These are phyloP conservation scores for Phycomyces blakesleeanus DNA, from an alignment of 192 early-diverging fungal genomes.

Conservation along the genomic window DNA sequence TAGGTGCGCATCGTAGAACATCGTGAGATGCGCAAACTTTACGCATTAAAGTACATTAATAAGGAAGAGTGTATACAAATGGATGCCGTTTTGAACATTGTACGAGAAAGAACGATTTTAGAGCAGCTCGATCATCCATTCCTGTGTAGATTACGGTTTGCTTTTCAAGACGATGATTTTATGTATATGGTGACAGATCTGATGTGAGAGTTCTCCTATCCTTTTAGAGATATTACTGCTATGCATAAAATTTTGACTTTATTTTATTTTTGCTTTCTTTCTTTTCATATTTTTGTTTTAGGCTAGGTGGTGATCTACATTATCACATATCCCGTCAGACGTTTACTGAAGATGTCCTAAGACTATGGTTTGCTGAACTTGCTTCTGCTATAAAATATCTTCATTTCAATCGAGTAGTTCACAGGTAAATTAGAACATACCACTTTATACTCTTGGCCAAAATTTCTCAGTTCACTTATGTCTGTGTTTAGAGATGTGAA, in stretches of 20 bases:
- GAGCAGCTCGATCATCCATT: constrained; percentile 73
- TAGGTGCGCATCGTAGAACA: constrained; percentile 84
- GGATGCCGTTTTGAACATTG: constrained; percentile 79
- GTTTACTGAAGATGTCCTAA: constrained; percentile 73
- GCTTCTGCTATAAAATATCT: constrained; percentile 78
- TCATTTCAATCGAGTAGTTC: constrained; percentile 79
- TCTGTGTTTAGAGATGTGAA: constrained; percentile 71
- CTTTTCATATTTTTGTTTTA: constrained; percentile 22
- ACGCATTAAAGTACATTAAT: constrained; percentile 86
- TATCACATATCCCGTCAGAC: constrained; percentile 71
- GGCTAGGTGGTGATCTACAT: constrained; percentile 81
- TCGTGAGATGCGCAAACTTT: constrained; percentile 60
- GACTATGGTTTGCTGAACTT: constrained; percentile 88
- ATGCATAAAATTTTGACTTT: constrained; percentile 6
- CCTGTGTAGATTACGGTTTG: constrained; percentile 76
- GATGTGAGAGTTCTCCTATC: constrained; percentile 48
- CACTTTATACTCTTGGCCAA: too few species aligned
- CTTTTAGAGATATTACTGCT: neutral
- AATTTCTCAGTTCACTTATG: neutral
- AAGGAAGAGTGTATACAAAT: constrained; percentile 82
- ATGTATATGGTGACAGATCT: constrained; percentile 89
- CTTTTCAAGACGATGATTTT: constrained; percentile 86
- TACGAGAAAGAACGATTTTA: constrained; percentile 72
- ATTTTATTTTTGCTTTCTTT: neutral
- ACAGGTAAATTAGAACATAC: constrained; percentile 51